These are phyloP conservation scores for Pseudopithomyces maydicus DNA, from an alignment of 2,329 filamentous ascomycete species.

Conservation along the genomic window DNA sequence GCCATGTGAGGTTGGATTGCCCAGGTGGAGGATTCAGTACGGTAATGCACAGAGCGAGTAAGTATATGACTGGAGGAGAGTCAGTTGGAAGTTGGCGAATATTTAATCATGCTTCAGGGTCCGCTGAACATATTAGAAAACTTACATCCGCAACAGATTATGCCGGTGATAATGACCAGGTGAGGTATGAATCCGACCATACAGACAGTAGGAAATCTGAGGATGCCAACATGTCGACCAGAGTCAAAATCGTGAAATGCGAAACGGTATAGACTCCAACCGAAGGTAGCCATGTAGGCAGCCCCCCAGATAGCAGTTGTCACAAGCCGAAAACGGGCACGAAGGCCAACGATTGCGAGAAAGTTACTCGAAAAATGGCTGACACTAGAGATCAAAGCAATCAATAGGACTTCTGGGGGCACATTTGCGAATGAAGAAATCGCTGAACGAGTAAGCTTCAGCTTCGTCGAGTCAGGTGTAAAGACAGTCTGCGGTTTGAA, in stretches of 20 bases:
- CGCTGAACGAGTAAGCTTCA: slow-evolving; percentile 56
- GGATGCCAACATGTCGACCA: slow-evolving; percentile 64
- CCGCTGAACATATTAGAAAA: background rate
- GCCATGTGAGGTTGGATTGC: slow-evolving; percentile 52
- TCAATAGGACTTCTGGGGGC: slow-evolving; percentile 83
- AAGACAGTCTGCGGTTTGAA: slow-evolving; percentile 43
- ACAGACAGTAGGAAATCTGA: slow-evolving; percentile 91
- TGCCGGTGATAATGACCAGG: slow-evolving; percentile 82
- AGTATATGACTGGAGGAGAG: slow-evolving; percentile 65
- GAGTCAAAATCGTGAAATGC: slow-evolving; percentile 45
- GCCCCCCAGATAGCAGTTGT: slow-evolving; percentile 90
- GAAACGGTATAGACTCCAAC: slow-evolving; percentile 70
- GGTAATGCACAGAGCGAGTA: slow-evolving; percentile 75
- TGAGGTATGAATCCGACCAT: slow-evolving; percentile 95
- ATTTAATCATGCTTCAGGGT: too few relatives aligned
- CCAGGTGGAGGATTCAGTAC: slow-evolving; percentile 67
- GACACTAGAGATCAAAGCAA: slow-evolving; percentile 85
- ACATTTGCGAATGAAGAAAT: slow-evolving; percentile 84
- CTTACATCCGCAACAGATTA: slow-evolving; percentile 66
- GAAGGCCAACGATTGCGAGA: slow-evolving; percentile 78
- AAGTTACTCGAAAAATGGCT: slow-evolving; percentile 86
- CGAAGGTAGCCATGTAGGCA: slow-evolving; percentile 85
- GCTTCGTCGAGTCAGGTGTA: slow-evolving; percentile 52
- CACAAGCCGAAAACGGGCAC: slow-evolving; percentile 78
- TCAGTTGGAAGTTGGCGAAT: background rate